These are phyloP conservation scores for Rhizophagus prolifer DNA, from an alignment of 192 early-diverging fungal genomes.

Conservation along the genomic window DNA sequence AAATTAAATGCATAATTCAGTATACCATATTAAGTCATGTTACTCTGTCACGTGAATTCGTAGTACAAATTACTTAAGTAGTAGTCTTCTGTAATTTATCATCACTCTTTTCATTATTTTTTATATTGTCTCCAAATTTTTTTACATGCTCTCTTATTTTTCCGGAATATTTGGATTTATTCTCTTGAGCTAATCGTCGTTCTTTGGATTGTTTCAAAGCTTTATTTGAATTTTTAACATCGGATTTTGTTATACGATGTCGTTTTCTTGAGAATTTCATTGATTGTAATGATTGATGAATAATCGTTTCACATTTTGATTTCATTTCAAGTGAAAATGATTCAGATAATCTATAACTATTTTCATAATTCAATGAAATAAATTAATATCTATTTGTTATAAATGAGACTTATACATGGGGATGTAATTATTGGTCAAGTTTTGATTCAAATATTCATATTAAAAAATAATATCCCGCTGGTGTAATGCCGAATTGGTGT, in stretches of 20 bases:
- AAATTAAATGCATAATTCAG: too few relatives aligned
- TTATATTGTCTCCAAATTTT: not conserved
- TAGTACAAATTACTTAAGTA: not conserved
- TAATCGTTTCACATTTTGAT: conserved; percentile 33
- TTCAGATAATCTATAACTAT: conserved; percentile 60
- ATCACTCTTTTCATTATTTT: not conserved
- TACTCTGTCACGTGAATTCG: too few relatives aligned
- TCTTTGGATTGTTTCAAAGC: not conserved
- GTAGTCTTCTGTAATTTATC: not conserved
- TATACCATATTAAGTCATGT: too few relatives aligned
- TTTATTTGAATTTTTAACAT: not conserved
- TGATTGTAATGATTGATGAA: conserved; percentile 33
- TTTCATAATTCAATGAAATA: not conserved
- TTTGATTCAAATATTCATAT: too few relatives aligned
- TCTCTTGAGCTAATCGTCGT: not conserved
- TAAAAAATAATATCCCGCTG: too few relatives aligned
- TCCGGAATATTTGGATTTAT: not conserved
- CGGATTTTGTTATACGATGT: not conserved
- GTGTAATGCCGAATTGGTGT: too few relatives aligned
- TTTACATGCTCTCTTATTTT: not conserved
- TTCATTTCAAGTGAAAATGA: conserved; percentile 58
- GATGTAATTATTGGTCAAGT: too few relatives aligned
- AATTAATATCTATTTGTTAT: not conserved
- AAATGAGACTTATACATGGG: too few relatives aligned
- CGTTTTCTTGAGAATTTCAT: conserved; percentile 5